Evolutionary conservation across 345 rosid species (phyloP), one percentile per base, ranked within the genome.

Genomic region (Eutrema japonicum): DNA sequence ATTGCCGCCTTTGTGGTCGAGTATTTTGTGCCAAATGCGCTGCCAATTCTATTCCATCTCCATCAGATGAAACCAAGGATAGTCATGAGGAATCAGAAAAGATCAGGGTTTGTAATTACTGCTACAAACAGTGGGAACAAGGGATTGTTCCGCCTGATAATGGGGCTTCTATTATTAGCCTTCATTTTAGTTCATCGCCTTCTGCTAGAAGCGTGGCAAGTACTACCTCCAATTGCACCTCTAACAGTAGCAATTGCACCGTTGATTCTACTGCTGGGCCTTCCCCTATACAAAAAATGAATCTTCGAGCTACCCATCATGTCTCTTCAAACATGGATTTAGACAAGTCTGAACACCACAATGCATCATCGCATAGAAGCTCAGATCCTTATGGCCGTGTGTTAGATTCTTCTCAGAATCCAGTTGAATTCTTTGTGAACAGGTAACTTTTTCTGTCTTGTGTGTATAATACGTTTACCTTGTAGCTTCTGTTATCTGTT

Each of bases 11-110:
- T 36, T 94, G 98, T 81, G 98, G 98, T 67, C 87, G 92, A 26
- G 85, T 94, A 16, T 94, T 94, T 55, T 91, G 98, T 80, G 95
- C 96, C 13, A 89, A 82, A 81, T 94, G 98, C 78, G 89, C 98
- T 43, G 62, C 84, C 3, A 89, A 94, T 76, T 78, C 88, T 1
- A 68, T 94, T 71, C 96, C 96, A 8, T 82, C 81, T 57, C 86
- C 90, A 54, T 83, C 90, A 42, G 85, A 79, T 78, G 90, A 88
- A 69, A 80, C 74, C 46, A 83, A 77, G 58, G 69, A 68, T 69
- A 67, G 68, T 63, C 71, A 59, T 49, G 98, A 91, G 77, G 98
- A 88, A 53, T 68, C 80, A 67, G 93, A 91, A 63, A 83, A 83
- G 83, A 85, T 91, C 51, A 83, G 95, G 74, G 98, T 93, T 36